phyloP scores from a whole-genome alignment of 768 basidiomycete species.

The Kwoniella heveanensis region DNA sequence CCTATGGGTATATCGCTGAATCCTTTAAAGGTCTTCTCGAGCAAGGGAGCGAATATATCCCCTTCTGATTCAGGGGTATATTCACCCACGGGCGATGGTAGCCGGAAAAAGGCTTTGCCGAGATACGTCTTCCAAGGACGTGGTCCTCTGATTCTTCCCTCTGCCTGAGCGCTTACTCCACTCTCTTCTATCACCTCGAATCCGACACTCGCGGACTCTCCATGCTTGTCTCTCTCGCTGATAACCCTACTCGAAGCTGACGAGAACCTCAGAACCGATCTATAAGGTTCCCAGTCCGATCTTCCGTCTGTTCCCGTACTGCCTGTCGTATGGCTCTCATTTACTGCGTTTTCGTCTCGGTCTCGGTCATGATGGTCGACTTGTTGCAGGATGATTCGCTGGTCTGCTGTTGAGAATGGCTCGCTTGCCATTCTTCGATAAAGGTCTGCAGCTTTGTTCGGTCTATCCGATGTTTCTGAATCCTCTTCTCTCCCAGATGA shows the following conservation, averaged over 20 bases:
- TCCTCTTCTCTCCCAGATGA: slow-evolving; percentile 43
- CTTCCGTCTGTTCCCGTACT: slow-evolving; percentile 1
- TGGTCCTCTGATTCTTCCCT: background rate
- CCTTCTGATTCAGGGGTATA: slow-evolving; percentile 22
- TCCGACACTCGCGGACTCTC: background rate
- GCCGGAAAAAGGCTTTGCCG: slow-evolving; percentile 32
- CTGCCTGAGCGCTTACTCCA: background rate
- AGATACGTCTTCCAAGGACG: slow-evolving; percentile 38
- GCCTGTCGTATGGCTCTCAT: background rate
- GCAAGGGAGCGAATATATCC: slow-evolving; percentile 20
- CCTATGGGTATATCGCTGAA: slow-evolving; percentile 29
- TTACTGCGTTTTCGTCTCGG: background rate
- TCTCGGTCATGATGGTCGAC: background rate
- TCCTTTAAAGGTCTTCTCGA: slow-evolving; percentile 23
- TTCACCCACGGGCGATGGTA: slow-evolving; percentile 34
- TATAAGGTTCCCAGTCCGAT: slow-evolving; percentile 23
- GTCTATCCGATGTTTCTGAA: slow-evolving; percentile 54
- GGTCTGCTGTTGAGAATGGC: slow-evolving; percentile 5
- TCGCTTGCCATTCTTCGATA: slow-evolving; percentile 44
- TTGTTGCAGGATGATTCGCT: slow-evolving; percentile 4
- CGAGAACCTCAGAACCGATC: slow-evolving; percentile 24
- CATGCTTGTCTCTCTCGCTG: background rate
- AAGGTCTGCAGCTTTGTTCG: slow-evolving; percentile 28
- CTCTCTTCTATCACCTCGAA: background rate
- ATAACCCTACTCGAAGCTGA: slow-evolving; percentile 1